These are phyloP conservation scores for Umbelopsis sp. DNA, from an alignment of 371 early-diverging fungal genomes.

Conservation along the genomic window DNA sequence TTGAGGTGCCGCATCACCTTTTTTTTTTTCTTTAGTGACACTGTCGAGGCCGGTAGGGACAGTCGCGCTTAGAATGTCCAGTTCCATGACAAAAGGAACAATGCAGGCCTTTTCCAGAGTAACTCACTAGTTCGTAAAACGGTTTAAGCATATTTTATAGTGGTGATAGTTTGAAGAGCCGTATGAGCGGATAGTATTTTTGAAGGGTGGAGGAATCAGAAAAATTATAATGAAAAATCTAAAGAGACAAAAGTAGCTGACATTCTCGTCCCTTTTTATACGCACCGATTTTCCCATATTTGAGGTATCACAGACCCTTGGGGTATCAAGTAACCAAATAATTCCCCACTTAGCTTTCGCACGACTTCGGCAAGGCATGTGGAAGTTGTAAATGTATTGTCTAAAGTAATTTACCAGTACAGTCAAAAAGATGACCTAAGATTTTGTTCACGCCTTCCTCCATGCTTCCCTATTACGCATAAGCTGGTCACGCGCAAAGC, in stretches of 20 bases:
- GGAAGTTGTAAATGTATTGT: not conserved
- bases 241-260: not conserved
- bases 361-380: slow-evolving; percentile 6
- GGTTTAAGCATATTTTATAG: not conserved
- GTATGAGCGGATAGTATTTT: too few species aligned
- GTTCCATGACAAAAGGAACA: slow-evolving; percentile 1
- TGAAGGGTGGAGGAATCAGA: slow-evolving; percentile 1
- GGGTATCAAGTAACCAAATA: not conserved
- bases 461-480: not conserved
- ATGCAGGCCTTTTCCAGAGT: slow-evolving; percentile 12
- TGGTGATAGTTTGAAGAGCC: not conserved
- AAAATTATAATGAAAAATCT: not conserved
- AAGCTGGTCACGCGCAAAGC: not conserved
- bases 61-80: slow-evolving; percentile 11
- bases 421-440: not conserved
- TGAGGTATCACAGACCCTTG: slow-evolving; percentile 1
- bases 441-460: not conserved
- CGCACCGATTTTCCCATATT: slow-evolving; percentile 5
- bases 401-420: not conserved
- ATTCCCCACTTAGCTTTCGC: slow-evolving; percentile 1
- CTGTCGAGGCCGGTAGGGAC: slow-evolving; percentile 13
- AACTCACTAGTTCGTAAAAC: not conserved
- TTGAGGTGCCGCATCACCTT: not conserved
- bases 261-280: not conserved
- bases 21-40: not conserved